A percentile compares a stretch with the other conserved stretches of the same genome.
Evolutionary conservation across 495 filamentous ascomycete genomes (phyloP).

Genomic region (Hypomontagnella submonticulosa): DNA sequence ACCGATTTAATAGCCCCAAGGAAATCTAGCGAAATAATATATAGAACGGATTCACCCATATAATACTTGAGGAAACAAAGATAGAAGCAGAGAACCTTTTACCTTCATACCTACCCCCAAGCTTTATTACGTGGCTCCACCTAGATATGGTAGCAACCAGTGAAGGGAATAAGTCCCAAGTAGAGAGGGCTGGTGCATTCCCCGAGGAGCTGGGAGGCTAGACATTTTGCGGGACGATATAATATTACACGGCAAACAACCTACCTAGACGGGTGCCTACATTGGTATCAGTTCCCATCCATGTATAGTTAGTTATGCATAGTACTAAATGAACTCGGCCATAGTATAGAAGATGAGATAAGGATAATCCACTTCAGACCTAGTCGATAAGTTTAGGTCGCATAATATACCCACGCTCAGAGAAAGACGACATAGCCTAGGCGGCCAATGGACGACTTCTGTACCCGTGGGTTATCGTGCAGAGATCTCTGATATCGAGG

Average conservation of each 20-base stretch:
- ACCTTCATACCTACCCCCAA: constrained; percentile 14
- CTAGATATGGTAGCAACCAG: constrained; percentile 3
- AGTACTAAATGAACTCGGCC: neutral
- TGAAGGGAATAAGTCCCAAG: constrained; percentile 2
- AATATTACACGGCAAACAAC: neutral
- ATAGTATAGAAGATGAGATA: neutral
- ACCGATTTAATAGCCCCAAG: neutral
- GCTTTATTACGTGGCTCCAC: constrained; percentile 10
- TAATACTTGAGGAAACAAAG: neutral
- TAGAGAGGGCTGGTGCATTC: neutral
- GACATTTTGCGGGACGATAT: neutral
- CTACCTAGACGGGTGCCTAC: neutral
- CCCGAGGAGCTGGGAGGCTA: neutral
- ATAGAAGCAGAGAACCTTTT: constrained; percentile 3
- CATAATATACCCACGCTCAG: too few relatives aligned
- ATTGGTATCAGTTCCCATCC: neutral
- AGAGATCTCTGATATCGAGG: constrained; percentile 28
- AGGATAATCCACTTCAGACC: neutral
- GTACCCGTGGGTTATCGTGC: constrained; percentile 13
- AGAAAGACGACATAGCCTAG: too few relatives aligned
- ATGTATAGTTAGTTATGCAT: too few relatives aligned
- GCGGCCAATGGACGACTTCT: constrained; percentile 4
- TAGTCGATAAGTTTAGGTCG: neutral
- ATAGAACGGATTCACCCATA: neutral
- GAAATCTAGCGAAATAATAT: neutral